Evolutionary conservation across 2,329 filamentous ascomycete genomes (phyloP), one percentile per base, ranked within the genome.

Genomic region (Pyricularia sp.): DNA sequence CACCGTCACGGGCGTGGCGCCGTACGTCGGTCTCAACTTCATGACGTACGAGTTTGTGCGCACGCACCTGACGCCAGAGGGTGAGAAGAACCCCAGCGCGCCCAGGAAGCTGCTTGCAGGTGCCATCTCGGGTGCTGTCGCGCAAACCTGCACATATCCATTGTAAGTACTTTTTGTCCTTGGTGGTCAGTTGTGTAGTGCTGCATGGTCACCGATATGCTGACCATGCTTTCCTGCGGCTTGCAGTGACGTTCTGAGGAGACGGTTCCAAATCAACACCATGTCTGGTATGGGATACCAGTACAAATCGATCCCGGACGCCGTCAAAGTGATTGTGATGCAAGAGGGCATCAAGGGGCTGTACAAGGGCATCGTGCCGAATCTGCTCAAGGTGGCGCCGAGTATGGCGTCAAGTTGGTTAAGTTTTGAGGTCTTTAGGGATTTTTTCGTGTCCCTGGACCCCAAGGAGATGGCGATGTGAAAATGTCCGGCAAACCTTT

Each of bases 341-440:
- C 89, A 97, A 74, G 95, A 99, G 81, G 95, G 95, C 33, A 58
- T 94, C 68, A 85, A 85, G 70, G 95, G 95, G 67, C 81, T 99
- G 63, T 99, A 98, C 84, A 99, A 98, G 79, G 95, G 95, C 69
- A 94, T 99, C 73, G 88, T 94, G 20, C 95, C 95, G 0, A 99
- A 99, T 76, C 83, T 99, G 26, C 86, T 99, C 71, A 99, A 99
- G 80, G 95, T 99, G 20, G 94, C 95, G 9, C 95, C 95, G 3
- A 98, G 94, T 78, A 99, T 99, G 94, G 95, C 95, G 20, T 96
- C 93, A 74, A 97, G 92, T 79, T 99, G 95, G 94, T 86, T 98
- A 71, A 97, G 94, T 79, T 99, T 97, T 77, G 95, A 99, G 81
- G 82, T 98, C 77, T 94, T 92, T 10, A 87, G 95, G 72, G 95